phyloP scores from a whole-genome alignment of 495 filamentous ascomycete species.

The Darksidea phi region DNA sequence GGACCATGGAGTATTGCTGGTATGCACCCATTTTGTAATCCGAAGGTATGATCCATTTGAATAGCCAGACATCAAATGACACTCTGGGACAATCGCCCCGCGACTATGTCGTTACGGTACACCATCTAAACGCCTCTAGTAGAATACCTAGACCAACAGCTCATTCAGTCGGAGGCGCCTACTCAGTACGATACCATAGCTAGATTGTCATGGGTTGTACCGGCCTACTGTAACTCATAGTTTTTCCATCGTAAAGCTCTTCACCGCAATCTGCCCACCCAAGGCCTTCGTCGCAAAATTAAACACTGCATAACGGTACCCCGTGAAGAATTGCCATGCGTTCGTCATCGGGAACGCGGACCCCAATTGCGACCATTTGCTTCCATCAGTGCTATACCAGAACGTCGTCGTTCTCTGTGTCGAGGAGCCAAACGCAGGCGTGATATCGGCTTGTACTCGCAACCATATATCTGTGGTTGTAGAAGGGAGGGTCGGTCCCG shows the following conservation, averaged over 20 bases:
- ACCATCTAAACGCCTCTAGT: too few relatives aligned
- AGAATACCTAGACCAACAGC: too few relatives aligned
- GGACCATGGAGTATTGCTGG: too few relatives aligned
- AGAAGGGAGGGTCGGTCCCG: constrained; percentile 27
- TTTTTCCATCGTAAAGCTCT: constrained; percentile 33
- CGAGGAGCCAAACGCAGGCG: constrained; percentile 34
- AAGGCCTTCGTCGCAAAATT: constrained; percentile 56
- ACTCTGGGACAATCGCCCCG: too few relatives aligned
- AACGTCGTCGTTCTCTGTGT: constrained; percentile 45
- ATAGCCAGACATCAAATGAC: too few relatives aligned
- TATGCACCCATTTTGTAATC: too few relatives aligned
- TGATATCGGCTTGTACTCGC: constrained; percentile 47
- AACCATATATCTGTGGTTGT: constrained; percentile 44
- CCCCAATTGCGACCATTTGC: constrained; percentile 48
- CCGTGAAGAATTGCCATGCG: constrained; percentile 54
- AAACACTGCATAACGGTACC: constrained; percentile 59
- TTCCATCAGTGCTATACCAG: constrained; percentile 54
- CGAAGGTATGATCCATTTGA: too few relatives aligned
- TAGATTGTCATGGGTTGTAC: too few relatives aligned
- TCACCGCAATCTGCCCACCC: constrained; percentile 51
- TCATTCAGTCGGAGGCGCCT: too few relatives aligned
- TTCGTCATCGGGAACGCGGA: constrained; percentile 46
- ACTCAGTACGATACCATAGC: too few relatives aligned
- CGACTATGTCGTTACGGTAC: too few relatives aligned
- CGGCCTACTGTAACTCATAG: not conserved